A percentile compares a stretch with the other conserved stretches of the same genome.
phyloP scores from a whole-genome alignment of 129 eudicot species.

The Helianthus annuus region DNA sequence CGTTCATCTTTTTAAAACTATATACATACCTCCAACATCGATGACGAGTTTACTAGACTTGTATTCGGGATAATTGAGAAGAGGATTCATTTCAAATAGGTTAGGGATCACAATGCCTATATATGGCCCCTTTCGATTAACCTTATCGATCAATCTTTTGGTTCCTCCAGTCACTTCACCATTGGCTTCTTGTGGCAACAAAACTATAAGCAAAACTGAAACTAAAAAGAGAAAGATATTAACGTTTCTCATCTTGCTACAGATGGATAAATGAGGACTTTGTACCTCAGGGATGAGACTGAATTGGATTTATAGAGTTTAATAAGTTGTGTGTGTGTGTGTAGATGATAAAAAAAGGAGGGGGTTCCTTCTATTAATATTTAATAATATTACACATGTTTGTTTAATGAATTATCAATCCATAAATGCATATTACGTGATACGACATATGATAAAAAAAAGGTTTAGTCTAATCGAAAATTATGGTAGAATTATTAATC shows the following conservation, averaged over 20 bases:
- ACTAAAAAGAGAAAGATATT: background rate
- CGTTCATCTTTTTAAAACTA: background rate
- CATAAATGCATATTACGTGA: no score
- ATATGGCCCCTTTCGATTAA: conserved; percentile 50
- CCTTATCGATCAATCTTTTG: conserved; percentile 21
- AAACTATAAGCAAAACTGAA: background rate
- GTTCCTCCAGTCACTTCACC: conserved; percentile 29
- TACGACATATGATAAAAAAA: no score
- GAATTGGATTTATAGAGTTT: background rate
- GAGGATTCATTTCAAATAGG: conserved; percentile 54
- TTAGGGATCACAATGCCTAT: conserved; percentile 60
- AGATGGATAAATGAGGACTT: background rate
- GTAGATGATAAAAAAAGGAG: no score
- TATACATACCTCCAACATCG: conserved; percentile 41
- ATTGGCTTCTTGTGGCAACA: conserved; percentile 24
- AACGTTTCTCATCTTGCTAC: conserved; percentile 15
- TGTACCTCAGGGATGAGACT: no score
- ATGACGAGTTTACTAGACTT: conserved; percentile 18
- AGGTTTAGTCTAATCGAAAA: no score
- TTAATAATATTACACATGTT: no score
- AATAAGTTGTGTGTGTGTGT: no score
- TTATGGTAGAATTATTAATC: no score
- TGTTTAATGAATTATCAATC: no score
- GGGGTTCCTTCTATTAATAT: no score
- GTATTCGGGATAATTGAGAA: conserved; percentile 54